Evolutionary conservation across 2,329 filamentous ascomycete genomes (phyloP).

Genomic region (Aspergillus calidoustus): DNA sequence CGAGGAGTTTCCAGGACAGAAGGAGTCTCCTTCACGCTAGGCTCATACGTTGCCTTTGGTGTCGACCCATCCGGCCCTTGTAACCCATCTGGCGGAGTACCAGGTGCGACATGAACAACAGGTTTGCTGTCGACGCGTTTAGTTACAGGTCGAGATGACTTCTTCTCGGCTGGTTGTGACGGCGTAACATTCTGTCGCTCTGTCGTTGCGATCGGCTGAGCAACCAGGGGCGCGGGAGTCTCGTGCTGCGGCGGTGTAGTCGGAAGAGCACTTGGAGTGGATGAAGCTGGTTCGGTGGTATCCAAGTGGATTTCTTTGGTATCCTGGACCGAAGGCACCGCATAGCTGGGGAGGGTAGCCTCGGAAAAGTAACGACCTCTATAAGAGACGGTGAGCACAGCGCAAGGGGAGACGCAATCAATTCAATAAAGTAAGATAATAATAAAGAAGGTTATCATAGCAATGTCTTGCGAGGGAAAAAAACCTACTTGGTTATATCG

Average conservation of each 20-base stretch:
- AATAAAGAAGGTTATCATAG: not conserved
- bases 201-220: constrained; percentile 12
- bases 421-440: not conserved
- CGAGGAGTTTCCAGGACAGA: constrained; percentile 29
- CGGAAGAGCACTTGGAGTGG: constrained; percentile 31
- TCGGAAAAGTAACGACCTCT: constrained; percentile 64
- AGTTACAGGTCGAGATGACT: constrained; percentile 15
- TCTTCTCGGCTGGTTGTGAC: constrained; percentile 16
- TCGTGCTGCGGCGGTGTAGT: constrained; percentile 23
- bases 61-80: constrained; percentile 20
- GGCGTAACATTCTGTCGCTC: constrained; percentile 8
- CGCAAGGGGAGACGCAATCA: not conserved
- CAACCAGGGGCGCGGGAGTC: constrained; percentile 22
- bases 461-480: constrained; percentile 13
- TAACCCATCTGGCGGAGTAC: constrained; percentile 16
- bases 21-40: constrained; percentile 23
- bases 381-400: constrained; percentile 21
- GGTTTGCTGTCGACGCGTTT: constrained; percentile 13
- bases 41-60: constrained; percentile 51
- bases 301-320: constrained; percentile 32
- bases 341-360: constrained; percentile 46
- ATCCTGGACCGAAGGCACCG: constrained; percentile 34
- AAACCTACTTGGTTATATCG: constrained; percentile 60
- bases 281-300: constrained; percentile 42
- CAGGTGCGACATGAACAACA: constrained; percentile 17